These are phyloP conservation scores for Tolypocladium inflatum DNA, from an alignment of 2,329 filamentous ascomycete genomes.

Conservation along the genomic window DNA sequence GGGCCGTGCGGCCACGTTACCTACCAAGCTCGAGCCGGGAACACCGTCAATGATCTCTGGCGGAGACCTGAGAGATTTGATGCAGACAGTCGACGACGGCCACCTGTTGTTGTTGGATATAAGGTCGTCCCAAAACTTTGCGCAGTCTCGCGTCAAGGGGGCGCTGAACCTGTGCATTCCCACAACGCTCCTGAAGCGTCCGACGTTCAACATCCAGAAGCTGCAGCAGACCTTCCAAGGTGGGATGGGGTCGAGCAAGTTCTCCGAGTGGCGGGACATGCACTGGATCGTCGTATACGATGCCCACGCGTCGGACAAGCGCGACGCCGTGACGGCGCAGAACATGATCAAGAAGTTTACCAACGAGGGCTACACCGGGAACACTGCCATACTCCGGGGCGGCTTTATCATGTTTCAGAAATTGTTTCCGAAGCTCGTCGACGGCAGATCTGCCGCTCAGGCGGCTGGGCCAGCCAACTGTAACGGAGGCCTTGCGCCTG, in stretches of 20 bases:
- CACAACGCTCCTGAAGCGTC: slow-evolving; percentile 82
- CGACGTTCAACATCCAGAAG: slow-evolving; percentile 83
- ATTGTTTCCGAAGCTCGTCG: slow-evolving; percentile 56
- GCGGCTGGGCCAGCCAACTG: slow-evolving; percentile 4
- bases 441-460: slow-evolving; percentile 32
- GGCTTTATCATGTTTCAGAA: slow-evolving; percentile 69
- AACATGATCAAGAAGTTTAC: slow-evolving; percentile 93
- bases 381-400: slow-evolving; percentile 66
- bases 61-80: slow-evolving; percentile 44
- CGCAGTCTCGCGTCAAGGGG: slow-evolving; percentile 62
- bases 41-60: slow-evolving; percentile 43
- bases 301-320: slow-evolving; percentile 61
- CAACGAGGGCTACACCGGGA: slow-evolving; percentile 70
- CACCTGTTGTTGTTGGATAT: slow-evolving; percentile 70
- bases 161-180: slow-evolving; percentile 91
- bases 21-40: slow-evolving; percentile 35
- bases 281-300: slow-evolving; percentile 85
- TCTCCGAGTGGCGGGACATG: slow-evolving; percentile 66
- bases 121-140: slow-evolving; percentile 75
- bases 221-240: slow-evolving; percentile 78
- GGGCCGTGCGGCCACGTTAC: slow-evolving; percentile 40
- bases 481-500: slow-evolving; percentile 44
- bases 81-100: slow-evolving; percentile 30
- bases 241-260: slow-evolving; percentile 58
- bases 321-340: slow-evolving; percentile 69